Percentiles rank a stretch among this genome's conserved stretches.
Conservation (phyloP, 1,284 basidiomycete genomes). For the Ustilago bromivora region DNA sequence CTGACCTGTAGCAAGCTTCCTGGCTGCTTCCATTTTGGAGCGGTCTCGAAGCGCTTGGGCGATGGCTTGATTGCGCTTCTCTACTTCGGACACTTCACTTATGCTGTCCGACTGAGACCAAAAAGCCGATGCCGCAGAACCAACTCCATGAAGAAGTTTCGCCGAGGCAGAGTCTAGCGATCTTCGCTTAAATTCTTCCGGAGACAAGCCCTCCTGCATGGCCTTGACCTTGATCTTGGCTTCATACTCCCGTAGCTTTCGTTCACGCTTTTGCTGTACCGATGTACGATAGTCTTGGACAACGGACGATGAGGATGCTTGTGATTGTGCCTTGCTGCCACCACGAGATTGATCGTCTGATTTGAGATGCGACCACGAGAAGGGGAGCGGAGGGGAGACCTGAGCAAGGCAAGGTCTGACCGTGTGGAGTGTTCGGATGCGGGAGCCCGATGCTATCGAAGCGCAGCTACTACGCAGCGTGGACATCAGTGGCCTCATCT, state of each 20-base stretch:
- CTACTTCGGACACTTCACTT: conserved; percentile 27
- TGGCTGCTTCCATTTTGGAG: conserved; percentile 46
- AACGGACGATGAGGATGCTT: neutral
- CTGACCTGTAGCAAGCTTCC: conserved; percentile 45
- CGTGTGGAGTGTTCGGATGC: conserved; percentile 14
- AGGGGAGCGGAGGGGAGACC: conserved; percentile 36
- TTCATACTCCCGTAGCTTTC: conserved; percentile 62
- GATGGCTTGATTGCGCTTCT: conserved; percentile 48
- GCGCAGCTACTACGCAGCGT: conserved; percentile 6
- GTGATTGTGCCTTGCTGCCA: conserved; percentile 1
- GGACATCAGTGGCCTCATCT: conserved; percentile 18
- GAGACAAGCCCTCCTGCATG: conserved; percentile 49
- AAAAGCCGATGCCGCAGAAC: neutral
- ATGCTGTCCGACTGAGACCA: neutral
- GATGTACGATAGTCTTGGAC: conserved; percentile 27
- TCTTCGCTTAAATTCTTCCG: conserved; percentile 51
- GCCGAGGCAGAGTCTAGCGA: conserved; percentile 28
- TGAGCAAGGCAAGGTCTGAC: conserved; percentile 27
- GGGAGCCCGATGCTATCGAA: conserved; percentile 19
- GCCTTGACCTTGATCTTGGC: conserved; percentile 63
- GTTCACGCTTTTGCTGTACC: conserved; percentile 48
- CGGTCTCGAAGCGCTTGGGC: conserved; percentile 37
- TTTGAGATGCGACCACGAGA: conserved; percentile 44
- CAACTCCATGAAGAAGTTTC: conserved; percentile 3
- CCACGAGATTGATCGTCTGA: conserved; percentile 23